Percentiles rank a stretch among this genome's conserved stretches.
Evolutionary conservation across 2,329 filamentous ascomycete species (phyloP).

Genomic region (Catunica adiposa): DNA sequence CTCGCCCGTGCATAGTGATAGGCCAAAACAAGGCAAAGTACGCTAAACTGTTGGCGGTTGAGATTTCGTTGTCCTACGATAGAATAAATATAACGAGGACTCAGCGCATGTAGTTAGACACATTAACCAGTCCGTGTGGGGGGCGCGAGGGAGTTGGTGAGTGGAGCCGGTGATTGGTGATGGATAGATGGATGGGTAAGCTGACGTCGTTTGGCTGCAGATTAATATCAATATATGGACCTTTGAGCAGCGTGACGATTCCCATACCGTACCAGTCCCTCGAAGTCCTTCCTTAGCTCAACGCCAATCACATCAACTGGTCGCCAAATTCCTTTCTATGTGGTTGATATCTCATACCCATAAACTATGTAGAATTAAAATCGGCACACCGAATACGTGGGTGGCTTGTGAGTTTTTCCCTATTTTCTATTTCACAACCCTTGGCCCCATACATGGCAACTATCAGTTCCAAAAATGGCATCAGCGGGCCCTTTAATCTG

Average conservation of each 20-base stretch:
- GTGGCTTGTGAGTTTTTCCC: background rate
- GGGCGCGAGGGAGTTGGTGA: background rate
- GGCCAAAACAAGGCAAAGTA: background rate
- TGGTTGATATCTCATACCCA: background rate
- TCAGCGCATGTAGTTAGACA: background rate
- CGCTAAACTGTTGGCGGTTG: background rate
- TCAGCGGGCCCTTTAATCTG: background rate
- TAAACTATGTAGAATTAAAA: background rate
- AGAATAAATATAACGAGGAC: background rate
- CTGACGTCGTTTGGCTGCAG: background rate
- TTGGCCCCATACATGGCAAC: background rate
- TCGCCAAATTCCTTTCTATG: too few relatives aligned
- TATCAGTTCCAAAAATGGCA: background rate
- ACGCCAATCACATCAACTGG: background rate
- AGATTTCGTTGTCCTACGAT: too few relatives aligned
- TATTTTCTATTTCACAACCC: background rate
- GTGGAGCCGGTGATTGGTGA: too few relatives aligned
- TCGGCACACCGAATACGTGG: background rate
- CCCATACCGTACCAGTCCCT: background rate
- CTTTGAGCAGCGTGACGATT: background rate
- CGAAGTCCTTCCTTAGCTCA: background rate
- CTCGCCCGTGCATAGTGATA: background rate
- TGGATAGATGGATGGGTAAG: background rate
- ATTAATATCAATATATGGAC: background rate
- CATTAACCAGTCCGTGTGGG: background rate